Conservation (phyloP, 768 basidiomycete species). For the Trametes cinnabarina region DNA sequence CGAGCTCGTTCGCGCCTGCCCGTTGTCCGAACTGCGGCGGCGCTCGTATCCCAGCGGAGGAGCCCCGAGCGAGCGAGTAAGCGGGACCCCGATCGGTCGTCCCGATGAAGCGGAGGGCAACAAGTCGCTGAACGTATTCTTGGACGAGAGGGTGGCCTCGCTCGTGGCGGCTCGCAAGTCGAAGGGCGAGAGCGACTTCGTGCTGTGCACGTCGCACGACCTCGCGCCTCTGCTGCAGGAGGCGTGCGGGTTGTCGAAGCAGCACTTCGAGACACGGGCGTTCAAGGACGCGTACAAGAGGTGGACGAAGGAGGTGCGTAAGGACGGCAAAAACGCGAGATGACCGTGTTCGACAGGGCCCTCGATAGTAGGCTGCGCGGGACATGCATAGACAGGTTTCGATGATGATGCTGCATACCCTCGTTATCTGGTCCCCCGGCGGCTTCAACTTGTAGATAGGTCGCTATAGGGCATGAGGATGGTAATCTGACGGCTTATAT, state of each 20-base stretch:
- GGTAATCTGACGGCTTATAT: no score
- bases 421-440: no score
- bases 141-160: not conserved
- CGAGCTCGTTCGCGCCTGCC: not conserved
- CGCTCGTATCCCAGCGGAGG: not conserved
- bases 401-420: no score
- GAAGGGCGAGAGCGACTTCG: slow-evolving; percentile 3
- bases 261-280: not conserved
- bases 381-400: no score
- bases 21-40: not conserved
- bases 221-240: not conserved
- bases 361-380: not conserved
- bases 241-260: not conserved
- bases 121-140: not conserved
- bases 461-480: no score
- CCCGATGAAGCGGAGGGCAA: not conserved
- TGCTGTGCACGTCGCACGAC: slow-evolving; percentile 6
- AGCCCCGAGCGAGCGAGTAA: not conserved
- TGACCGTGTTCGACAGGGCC: not conserved
- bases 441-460: no score
- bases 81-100: not conserved
- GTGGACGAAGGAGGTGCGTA: slow-evolving; percentile 3
- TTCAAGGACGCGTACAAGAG: slow-evolving; percentile 1
- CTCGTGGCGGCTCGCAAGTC: not conserved
- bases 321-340: not conserved